Conservation (phyloP, 257 asterid genomes). For the Penstemon eatonii region DNA sequence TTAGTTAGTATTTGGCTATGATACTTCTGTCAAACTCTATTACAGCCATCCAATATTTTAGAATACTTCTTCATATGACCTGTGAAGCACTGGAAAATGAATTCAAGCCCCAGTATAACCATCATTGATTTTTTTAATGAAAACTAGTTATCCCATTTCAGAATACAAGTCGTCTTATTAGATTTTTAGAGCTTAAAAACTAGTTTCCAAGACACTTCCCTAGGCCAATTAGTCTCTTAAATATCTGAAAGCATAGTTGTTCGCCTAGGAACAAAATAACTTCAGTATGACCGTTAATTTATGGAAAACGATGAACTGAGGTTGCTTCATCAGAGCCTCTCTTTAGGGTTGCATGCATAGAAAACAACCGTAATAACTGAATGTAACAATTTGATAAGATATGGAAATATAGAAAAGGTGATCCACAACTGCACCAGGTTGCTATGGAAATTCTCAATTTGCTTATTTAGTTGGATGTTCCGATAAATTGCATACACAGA, state of each 20-base stretch:
- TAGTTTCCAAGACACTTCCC: constrained; percentile 8
- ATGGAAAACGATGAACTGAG: background rate
- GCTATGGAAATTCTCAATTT: background rate
- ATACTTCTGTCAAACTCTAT: background rate
- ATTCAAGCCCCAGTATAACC: background rate
- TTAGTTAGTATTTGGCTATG: background rate
- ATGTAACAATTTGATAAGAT: background rate
- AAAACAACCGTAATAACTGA: constrained; percentile 12
- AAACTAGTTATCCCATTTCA: background rate
- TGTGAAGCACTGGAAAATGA: too few relatives aligned
- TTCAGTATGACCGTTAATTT: background rate
- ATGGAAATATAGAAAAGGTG: constrained; percentile 2
- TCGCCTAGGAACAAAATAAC: constrained; percentile 6
- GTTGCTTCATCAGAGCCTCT: constrained; percentile 4
- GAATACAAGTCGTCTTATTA: background rate
- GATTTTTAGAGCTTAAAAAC: background rate
- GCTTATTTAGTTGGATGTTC: constrained; percentile 16
- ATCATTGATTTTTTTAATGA: background rate
- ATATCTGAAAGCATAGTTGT: background rate
- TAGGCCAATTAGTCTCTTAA: constrained; percentile 1
- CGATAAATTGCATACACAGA: constrained; percentile 17
- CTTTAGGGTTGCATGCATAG: background rate
- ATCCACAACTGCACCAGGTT: constrained; percentile 1
- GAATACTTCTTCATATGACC: too few relatives aligned
- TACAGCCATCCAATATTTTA: background rate